Evolutionary conservation across 176 grass and related monocot species (phyloP), one percentile per base, ranked within the genome.

Genomic region (Triticum timopheevii): DNA sequence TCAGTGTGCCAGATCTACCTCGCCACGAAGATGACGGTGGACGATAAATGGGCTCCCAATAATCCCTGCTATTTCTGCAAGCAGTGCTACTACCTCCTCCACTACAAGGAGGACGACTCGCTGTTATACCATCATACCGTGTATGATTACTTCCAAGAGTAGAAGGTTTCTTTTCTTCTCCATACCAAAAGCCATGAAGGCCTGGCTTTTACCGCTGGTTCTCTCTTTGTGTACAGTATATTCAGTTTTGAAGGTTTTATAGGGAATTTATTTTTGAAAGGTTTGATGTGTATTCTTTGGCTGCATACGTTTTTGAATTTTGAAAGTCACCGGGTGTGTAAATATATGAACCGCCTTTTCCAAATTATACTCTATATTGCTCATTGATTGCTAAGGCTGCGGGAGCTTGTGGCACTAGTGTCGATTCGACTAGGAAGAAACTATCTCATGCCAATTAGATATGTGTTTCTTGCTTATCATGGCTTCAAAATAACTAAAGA

Each of bases 51-150:
- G 97, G 89, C 97, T 76, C 85, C 82, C 4, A 84, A 88, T 13
- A 96, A 99, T 54, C 94, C 97, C 63, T 96, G 97, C 67, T 96
- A 99, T 82, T 99, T 96, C 80, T 96, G 97, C 92, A 89, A 91
- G 79, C 92, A 99, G 40, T 96, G 92, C 78, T 99, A 99, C 77
- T 96, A 91, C 79, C 94, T 99, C 68, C 97, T 99, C 39, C 97
- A 98, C 72, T 98, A 96, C 77, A 93, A 93, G 38, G 93, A 98
- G 61, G 94, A 96, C 65, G 86, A 88, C 83, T 89, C 97, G 20
- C 87, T 94, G 76, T 61, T 96, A 0, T 98, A 98, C 59, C 90
- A 86, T 47, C 94, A 96, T 38, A 82, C 78, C 24, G 93, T 89
- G 23, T 96, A 87, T 71, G 97, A 98, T 80, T 98, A 93, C 81